Percentiles rank a stretch among this genome's conserved stretches.
These are phyloP conservation scores for Rhynchospora breviuscula DNA, from an alignment of 176 grass and related monocot genomes.

Conservation along the genomic window DNA sequence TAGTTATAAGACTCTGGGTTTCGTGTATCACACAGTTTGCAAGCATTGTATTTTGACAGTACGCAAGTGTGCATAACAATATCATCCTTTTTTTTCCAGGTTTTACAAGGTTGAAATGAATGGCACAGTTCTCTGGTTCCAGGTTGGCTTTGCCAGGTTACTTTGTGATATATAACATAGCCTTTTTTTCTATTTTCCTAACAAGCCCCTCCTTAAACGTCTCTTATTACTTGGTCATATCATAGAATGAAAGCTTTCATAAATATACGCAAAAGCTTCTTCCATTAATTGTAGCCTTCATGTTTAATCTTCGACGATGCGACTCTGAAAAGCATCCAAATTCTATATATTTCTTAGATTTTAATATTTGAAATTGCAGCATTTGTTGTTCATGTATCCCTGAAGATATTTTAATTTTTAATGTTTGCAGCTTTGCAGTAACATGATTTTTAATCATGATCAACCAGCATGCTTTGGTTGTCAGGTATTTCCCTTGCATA, in stretches of 20 bases:
- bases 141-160: slow-evolving; percentile 57
- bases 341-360: slow-evolving; percentile 6
- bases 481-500: slow-evolving; percentile 47
- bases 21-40: neutral
- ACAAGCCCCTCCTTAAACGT: neutral
- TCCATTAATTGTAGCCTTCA: neutral
- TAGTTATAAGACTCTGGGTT: neutral
- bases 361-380: slow-evolving; percentile 18
- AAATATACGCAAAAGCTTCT: neutral
- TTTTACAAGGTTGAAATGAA: slow-evolving; percentile 81
- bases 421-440: slow-evolving; percentile 54
- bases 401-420: neutral
- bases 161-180: slow-evolving; percentile 17
- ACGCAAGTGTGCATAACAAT: neutral
- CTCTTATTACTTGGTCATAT: neutral
- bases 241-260: neutral
- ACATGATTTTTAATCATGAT: slow-evolving; percentile 93
- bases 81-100: slow-evolving; percentile 34
- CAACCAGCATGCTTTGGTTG: slow-evolving; percentile 64
- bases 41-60: neutral
- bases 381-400: neutral
- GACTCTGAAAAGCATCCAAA: neutral
- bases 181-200: neutral
- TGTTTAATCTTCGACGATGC: neutral
- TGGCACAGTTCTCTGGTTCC: slow-evolving; percentile 79